Evolutionary conservation across 805 yeast species (phyloP).

Genomic region (Candida patagonica): DNA sequence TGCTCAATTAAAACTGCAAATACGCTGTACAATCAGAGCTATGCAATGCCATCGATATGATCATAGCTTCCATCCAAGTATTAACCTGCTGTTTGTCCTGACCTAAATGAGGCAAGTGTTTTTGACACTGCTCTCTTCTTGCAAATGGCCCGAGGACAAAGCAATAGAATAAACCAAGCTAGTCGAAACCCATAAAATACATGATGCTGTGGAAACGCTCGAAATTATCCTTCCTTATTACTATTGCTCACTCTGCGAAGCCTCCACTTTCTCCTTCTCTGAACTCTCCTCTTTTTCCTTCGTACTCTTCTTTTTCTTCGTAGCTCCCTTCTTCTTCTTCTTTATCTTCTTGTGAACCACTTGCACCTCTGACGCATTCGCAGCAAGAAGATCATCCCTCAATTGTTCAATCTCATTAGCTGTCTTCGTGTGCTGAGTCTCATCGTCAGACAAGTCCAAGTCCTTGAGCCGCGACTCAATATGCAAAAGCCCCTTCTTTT

Average conservation of each 20-base stretch:
- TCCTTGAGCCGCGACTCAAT: slow-evolving; percentile 18
- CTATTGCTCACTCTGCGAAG: background rate
- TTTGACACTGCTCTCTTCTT: too few species aligned
- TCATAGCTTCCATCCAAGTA: too few species aligned
- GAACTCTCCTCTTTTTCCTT: slow-evolving; percentile 7
- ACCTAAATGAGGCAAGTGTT: too few species aligned
- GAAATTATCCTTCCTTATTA: background rate
- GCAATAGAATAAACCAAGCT: too few species aligned
- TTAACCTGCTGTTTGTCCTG: too few species aligned
- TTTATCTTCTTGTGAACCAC: slow-evolving; percentile 25
- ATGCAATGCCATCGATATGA: too few species aligned
- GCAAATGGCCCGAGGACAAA: too few species aligned
- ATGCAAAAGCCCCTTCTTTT: slow-evolving; percentile 17
- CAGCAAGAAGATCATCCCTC: slow-evolving; percentile 6
- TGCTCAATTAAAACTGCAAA: too few species aligned
- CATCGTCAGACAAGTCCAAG: slow-evolving; percentile 12
- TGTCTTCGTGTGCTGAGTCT: background rate
- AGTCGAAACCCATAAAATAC: too few species aligned
- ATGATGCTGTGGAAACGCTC: too few species aligned
- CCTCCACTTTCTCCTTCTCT: slow-evolving; percentile 13
- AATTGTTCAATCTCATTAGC: slow-evolving; percentile 10
- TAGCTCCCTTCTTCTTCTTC: slow-evolving; percentile 12
- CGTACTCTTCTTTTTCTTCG: slow-evolving; percentile 1
- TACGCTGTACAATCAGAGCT: too few species aligned
- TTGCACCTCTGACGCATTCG: slow-evolving; percentile 16